Base-by-base conservation (phyloP, 148 eudicot species). In the Heliamphora exappendiculata region DNA sequence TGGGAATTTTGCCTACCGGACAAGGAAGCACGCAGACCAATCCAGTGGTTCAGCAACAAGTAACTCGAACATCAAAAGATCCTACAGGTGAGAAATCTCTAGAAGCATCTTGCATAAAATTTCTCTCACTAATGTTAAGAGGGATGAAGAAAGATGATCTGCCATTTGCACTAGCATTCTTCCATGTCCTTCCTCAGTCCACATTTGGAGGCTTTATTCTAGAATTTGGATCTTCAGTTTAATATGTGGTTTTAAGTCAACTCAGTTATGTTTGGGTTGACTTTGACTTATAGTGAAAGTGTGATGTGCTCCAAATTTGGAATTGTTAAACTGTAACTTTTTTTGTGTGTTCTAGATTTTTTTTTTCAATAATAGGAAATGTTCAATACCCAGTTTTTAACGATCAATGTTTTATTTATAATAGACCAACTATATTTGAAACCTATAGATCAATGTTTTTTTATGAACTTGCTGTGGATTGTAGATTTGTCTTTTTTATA, bases 51-150 rank as follows among this genome's bases (percentile, higher is more conserved):
- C 72, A 60, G 16, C 59, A 65, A 22, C 8, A 59, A 34, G 42
- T 22, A 20, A 70, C n/a, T 72, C 42, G 44, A 72, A 59, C 3
- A 44, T 41, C 59, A 59, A 24, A 44, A 33, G 70, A 49, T 26
- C 58, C 62, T 5, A 26, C 22, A 63, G 71, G 81, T 78, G 69
- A 33, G 7, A 69, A 33, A 63, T 31, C 10, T 65, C 14, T 42
- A 13, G 41, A 50, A 29, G 28, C 49, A 47, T 70, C 14, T 8
- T 44, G 54, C 24, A 44, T 26, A 26, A 5, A 67, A 4, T 44
- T 26, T 70, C 33, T 33, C 64, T 42, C 29, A 55, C 0, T 29
- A 31, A 44, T 39, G 54, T 47, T 62, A 19, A 42, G 12, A 47
- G 64, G 24, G 22, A 60, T 45, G 39, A 20, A 39, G 75, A 45